A percentile compares a stretch with the other conserved stretches of the same genome.
phyloP scores from a whole-genome alignment of 768 basidiomycete genomes.

The Tylopilus felleus region DNA sequence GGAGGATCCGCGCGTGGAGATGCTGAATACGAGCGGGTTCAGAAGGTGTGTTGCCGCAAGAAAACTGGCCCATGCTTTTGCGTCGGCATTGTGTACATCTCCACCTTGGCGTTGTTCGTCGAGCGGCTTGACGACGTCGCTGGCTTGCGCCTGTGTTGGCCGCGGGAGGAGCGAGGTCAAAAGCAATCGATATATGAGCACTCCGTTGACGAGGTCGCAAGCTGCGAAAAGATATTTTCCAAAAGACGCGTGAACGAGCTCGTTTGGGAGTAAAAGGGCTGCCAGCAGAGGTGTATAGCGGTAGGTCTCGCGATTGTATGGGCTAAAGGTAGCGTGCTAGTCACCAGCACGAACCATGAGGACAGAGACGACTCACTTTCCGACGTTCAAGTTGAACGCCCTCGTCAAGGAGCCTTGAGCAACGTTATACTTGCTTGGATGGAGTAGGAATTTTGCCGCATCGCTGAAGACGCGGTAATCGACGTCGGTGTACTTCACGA shows the following conservation, averaged over 20 bases:
- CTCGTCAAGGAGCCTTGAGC: conserved; percentile 60
- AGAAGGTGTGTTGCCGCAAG: conserved; percentile 75
- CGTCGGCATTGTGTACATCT: not conserved
- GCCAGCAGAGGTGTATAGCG: conserved; percentile 95
- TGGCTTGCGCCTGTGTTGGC: not conserved
- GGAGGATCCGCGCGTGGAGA: conserved; percentile 95
- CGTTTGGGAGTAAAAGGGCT: conserved; percentile 75
- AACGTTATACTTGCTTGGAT: conserved; percentile 45
- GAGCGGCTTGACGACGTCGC: conserved; percentile 4
- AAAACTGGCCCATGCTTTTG: conserved; percentile 42
- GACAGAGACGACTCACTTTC: conserved; percentile 62
- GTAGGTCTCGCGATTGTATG: conserved; percentile 89
- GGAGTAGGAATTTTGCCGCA: conserved; percentile 69
- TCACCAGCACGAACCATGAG: not conserved
- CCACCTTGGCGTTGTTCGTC: not conserved
- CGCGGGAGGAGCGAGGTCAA: conserved; percentile 45
- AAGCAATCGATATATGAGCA: conserved; percentile 65
- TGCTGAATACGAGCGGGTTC: conserved; percentile 92
- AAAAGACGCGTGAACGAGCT: conserved; percentile 76
- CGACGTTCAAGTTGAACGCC: conserved; percentile 43
- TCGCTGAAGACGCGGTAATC: conserved; percentile 97
- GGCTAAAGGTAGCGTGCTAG: conserved; percentile 44
- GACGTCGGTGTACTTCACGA: conserved; percentile 96
- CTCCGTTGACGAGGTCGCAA: conserved; percentile 78
- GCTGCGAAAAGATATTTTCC: conserved; percentile 88